These are phyloP conservation scores for Globisporangium mamillatum DNA, from an alignment of 352 stramenopile genomes.

Conservation along the genomic window DNA sequence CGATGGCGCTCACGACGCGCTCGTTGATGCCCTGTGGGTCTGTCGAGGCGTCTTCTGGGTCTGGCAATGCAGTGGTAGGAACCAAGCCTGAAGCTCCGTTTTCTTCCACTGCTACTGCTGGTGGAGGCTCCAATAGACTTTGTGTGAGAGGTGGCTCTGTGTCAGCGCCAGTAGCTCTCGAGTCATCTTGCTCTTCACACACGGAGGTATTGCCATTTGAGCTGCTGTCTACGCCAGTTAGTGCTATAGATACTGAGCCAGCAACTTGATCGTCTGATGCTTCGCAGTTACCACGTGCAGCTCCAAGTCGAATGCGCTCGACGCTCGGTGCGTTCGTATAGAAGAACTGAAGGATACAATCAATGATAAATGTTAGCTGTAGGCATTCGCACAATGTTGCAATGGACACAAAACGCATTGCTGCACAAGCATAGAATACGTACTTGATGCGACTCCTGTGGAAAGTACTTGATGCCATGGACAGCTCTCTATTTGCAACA, in stretches of 20 bases:
- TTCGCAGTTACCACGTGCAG: background rate
- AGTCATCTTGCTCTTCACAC: background rate
- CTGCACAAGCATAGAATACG: background rate
- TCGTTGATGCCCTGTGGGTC: conserved; percentile 3
- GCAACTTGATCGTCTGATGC: background rate
- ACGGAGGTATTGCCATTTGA: background rate
- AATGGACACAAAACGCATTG: too few relatives aligned
- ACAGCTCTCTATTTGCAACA: conserved; percentile 5
- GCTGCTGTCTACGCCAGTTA: background rate
- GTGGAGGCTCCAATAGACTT: conserved; percentile 16
- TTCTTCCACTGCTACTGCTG: background rate
- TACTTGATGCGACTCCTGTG: conserved; percentile 12
- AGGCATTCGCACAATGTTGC: too few relatives aligned
- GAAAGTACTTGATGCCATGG: conserved; percentile 11
- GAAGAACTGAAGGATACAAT: conserved; percentile 21
- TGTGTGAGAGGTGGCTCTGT: background rate
- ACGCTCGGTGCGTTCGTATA: conserved; percentile 21
- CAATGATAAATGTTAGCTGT: too few relatives aligned
- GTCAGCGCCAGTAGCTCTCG: too few relatives aligned
- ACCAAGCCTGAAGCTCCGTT: background rate
- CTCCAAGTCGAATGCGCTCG: conserved; percentile 7
- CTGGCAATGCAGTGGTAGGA: background rate
- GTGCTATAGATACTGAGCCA: background rate
- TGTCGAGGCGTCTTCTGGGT: background rate
- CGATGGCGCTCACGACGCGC: conserved; percentile 28